Base-by-base conservation (phyloP, 2,329 filamentous ascomycete species). In the Blumeria hordei region DNA sequence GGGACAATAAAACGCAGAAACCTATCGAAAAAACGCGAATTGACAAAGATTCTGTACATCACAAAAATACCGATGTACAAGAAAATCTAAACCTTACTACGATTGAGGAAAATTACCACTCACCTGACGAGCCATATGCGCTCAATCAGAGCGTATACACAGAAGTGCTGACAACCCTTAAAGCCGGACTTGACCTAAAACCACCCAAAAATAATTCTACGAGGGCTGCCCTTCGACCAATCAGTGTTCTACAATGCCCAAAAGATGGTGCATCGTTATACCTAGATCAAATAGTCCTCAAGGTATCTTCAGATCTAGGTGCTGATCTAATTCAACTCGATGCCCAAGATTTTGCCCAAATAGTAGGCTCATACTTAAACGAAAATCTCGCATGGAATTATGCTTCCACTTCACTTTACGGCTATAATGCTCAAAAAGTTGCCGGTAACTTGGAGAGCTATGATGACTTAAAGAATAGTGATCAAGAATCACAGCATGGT, bases 241-340 rank as follows among this genome's bases (percentile, higher is more conserved):
- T 81, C 59, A 66, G 80, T 16, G 69, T 76, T 5, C 67, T 83
- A 11, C 74, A 78, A 56, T 80, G 78, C 58, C 76, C 78, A 1
- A 71, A 72, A 32, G 70, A 74, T 44, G 73, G 75, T 50, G 74
- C 71, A 41, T 75, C 72, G 55, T 64, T 66, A 50, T 72, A 75
- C 58, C 67, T 85, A 37, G 74, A 81, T 58, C 67, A 69, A 3
- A 69, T 85, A n/a, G 75, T 88, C 1, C 72, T 77, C 57, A 73
- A 77, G 53, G 69, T 83, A 45, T 83, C 83, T 0, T 69, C 69
- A 11, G 72, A 78, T 36, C 69, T 83, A 6, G 69, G 69, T 6
- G 81, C 84, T 3, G 79, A 90, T 59, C 63, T 90, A 3, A 68
- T 92, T 35, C 74, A 76, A 18, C 64, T 93, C 10, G 76, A 81